These are phyloP conservation scores for Sesbania bispinosa DNA, from an alignment of 306 rosid species.

Conservation along the genomic window DNA sequence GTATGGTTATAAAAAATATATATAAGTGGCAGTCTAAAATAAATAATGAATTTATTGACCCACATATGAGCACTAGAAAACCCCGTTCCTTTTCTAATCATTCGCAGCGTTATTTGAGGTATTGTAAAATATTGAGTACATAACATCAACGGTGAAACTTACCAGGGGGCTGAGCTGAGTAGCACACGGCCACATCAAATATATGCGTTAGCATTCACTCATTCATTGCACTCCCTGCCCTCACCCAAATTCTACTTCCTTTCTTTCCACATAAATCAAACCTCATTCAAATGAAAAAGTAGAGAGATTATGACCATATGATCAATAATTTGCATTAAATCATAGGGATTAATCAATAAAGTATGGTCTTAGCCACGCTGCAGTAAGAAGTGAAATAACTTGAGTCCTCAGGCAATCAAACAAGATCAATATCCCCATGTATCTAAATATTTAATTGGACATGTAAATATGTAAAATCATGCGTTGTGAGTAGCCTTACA, in stretches of 20 bases:
- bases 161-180: no score
- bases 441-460: neutral
- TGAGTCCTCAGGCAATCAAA: neutral
- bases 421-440: neutral
- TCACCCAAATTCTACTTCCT: neutral
- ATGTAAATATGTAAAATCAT: neutral
- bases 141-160: neutral
- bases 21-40: neutral
- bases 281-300: neutral
- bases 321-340: neutral
- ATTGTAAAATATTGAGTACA: neutral
- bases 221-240: neutral
- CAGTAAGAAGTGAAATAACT: neutral
- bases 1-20: neutral
- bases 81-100: neutral
- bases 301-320: neutral
- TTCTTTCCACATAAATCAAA: neutral
- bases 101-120: neutral
- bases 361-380: neutral
- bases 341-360: neutral
- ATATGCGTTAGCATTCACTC: neutral
- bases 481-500: neutral
- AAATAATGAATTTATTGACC: neutral
- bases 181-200: no score
- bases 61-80: neutral